Evolutionary conservation across 768 basidiomycete genomes (phyloP).

Genomic region (Calocybe cyanea): DNA sequence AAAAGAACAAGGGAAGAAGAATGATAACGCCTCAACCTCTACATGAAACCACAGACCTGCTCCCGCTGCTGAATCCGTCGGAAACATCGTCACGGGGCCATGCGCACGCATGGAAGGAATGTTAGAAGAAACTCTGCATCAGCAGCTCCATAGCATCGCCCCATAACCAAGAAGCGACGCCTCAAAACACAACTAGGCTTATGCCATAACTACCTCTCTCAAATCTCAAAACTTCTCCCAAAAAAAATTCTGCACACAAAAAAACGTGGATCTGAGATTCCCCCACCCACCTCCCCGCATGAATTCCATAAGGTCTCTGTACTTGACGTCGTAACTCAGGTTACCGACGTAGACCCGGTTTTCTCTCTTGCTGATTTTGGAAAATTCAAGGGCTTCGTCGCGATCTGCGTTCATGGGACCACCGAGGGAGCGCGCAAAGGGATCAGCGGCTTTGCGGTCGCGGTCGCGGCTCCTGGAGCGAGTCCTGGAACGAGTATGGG

Average conservation of each 20-base stretch:
- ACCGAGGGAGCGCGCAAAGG: constrained; percentile 77
- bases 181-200: constrained; percentile 20
- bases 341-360: constrained; percentile 99
- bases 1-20: background rate
- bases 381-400: constrained; percentile 93
- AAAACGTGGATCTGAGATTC: constrained; percentile 59
- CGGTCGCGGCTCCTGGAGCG: constrained; percentile 54
- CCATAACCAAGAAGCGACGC: too few relatives aligned
- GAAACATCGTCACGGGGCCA: constrained; percentile 14
- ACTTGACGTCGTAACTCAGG: constrained; percentile 97
- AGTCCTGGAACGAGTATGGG: constrained; percentile 44
- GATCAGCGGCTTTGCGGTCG: constrained; percentile 55
- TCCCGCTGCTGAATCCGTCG: constrained; percentile 34
- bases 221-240: too few relatives aligned
- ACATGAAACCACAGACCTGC: constrained; percentile 33
- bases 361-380: constrained; percentile 96
- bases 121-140: constrained; percentile 16
- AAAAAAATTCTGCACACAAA: constrained; percentile 36
- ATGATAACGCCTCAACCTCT: constrained; percentile 25
- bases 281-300: constrained; percentile 99
- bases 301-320: constrained; percentile 98
- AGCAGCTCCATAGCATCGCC: too few relatives aligned
- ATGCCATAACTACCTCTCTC: constrained; percentile 28
- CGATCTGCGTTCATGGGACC: constrained; percentile 88
- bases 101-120: constrained; percentile 15